Evolutionary conservation across 2,329 filamentous ascomycete species (phyloP).

Genomic region (Epichloe coenophiala): DNA sequence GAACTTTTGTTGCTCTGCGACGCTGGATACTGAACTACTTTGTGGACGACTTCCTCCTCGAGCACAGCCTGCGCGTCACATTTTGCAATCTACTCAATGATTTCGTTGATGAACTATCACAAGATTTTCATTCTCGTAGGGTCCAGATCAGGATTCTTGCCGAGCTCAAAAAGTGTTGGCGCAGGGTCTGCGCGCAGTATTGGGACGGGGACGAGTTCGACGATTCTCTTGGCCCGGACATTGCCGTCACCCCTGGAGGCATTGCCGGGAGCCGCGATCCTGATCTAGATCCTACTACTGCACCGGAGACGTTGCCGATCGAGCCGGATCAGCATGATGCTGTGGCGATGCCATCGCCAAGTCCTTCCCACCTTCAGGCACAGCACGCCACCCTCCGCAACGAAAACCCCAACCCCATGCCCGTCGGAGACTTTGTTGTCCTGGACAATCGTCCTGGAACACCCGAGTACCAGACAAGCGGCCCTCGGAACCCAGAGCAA

Average conservation of each 20-base stretch:
- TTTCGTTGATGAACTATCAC: constrained; percentile 41
- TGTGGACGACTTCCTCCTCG: constrained; percentile 76
- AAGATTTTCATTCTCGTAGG: constrained; percentile 30
- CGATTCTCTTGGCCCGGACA: constrained; percentile 45
- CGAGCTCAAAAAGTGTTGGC: constrained; percentile 96
- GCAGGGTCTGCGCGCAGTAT: constrained; percentile 74
- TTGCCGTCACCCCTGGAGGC: constrained; percentile 65
- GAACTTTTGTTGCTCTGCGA: constrained; percentile 85
- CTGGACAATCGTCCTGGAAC: constrained; percentile 32
- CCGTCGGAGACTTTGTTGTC: constrained; percentile 32
- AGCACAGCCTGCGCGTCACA: constrained; percentile 56
- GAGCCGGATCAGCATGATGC: constrained; percentile 32
- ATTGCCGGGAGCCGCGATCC: constrained; percentile 47
- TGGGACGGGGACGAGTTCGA: constrained; percentile 68
- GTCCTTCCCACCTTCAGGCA: neutral
- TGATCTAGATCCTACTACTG: constrained; percentile 34
- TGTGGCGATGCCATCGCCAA: constrained; percentile 17
- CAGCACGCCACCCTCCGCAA: constrained; percentile 24
- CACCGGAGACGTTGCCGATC: constrained; percentile 34
- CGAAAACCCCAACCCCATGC: constrained; percentile 32
- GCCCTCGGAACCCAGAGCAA: constrained; percentile 10
- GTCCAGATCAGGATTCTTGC: constrained; percentile 71
- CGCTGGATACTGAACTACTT: constrained; percentile 99
- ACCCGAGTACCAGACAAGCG: constrained; percentile 24
- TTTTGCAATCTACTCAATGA: constrained; percentile 76